A percentile compares a stretch with the other conserved stretches of the same genome.
phyloP scores from a whole-genome alignment of 2,329 filamentous ascomycete species.

The Phoma sp. region DNA sequence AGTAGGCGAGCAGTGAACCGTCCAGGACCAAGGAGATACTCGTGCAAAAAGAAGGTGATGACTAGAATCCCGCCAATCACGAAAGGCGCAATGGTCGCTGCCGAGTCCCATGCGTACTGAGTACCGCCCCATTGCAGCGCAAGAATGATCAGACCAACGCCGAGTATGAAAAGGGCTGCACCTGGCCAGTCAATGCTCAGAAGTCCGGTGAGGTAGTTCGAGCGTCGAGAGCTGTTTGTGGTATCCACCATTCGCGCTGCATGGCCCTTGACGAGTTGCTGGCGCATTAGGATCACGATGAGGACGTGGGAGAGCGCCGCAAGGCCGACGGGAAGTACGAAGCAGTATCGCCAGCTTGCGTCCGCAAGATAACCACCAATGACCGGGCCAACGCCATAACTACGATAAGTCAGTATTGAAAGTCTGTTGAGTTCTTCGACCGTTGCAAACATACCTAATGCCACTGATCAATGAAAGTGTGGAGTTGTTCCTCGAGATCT shows the following conservation, averaged over 20 bases:
- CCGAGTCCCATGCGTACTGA: slow-evolving; percentile 62
- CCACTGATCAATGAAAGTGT: slow-evolving; percentile 69
- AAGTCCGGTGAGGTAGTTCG: slow-evolving; percentile 41
- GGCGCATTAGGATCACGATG: slow-evolving; percentile 63
- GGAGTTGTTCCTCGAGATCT: slow-evolving; percentile 71
- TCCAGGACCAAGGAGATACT: slow-evolving; percentile 61
- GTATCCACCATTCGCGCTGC: slow-evolving; percentile 43
- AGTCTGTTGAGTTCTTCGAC: background rate
- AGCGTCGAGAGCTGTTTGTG: slow-evolving; percentile 36
- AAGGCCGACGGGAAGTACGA: slow-evolving; percentile 57
- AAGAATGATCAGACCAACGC: slow-evolving; percentile 47
- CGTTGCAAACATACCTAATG: slow-evolving; percentile 44
- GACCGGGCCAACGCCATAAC: slow-evolving; percentile 67
- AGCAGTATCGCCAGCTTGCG: slow-evolving; percentile 70
- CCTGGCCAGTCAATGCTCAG: slow-evolving; percentile 56
- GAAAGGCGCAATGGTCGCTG: slow-evolving; percentile 61
- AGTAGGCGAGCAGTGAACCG: slow-evolving; percentile 56
- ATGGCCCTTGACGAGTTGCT: slow-evolving; percentile 62
- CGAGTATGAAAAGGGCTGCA: slow-evolving; percentile 42
- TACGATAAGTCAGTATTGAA: slow-evolving; percentile 3
- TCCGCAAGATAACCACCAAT: slow-evolving; percentile 65
- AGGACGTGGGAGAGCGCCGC: slow-evolving; percentile 58
- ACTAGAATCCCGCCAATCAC: slow-evolving; percentile 57
- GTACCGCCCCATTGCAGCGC: slow-evolving; percentile 62
- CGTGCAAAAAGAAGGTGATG: slow-evolving; percentile 60